Evolutionary conservation across 352 stramenopile species (phyloP).

Genomic region (Globisporangium mamillatum): DNA sequence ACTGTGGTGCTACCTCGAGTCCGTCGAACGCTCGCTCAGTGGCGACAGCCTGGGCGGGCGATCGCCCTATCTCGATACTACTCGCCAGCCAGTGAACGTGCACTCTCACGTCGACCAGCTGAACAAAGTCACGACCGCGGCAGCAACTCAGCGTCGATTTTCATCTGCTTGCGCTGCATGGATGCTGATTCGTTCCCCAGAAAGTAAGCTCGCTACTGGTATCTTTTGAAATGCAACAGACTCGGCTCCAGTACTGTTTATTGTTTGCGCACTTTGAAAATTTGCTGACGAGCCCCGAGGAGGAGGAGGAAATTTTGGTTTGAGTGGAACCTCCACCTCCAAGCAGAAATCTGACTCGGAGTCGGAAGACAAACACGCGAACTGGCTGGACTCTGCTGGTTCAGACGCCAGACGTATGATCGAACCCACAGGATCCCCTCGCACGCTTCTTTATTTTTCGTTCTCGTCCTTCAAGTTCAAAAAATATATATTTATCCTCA

Average conservation of each 20-base stretch:
- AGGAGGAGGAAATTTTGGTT: not conserved
- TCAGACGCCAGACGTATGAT: too few species aligned
- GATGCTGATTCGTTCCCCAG: constrained; percentile 12
- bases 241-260: too few species aligned
- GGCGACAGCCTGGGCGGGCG: constrained; percentile 22
- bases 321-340: not conserved
- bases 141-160: constrained; percentile 17
- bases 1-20: constrained; percentile 47
- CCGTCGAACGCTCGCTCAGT: constrained; percentile 23
- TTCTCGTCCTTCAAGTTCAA: too few species aligned
- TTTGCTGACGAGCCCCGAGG: not conserved
- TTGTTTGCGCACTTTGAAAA: not conserved
- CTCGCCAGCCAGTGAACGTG: constrained; percentile 24
- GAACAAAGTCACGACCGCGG: constrained; percentile 27
- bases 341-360: not conserved
- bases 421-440: too few species aligned
- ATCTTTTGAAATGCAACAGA: too few species aligned
- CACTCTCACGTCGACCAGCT: constrained; percentile 38
- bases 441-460: too few species aligned
- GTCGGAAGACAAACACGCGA: too few species aligned
- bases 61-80: too few species aligned
- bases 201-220: too few species aligned
- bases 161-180: constrained; percentile 39
- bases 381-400: not conserved
- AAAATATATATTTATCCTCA: not conserved